Evolutionary conservation across 1,284 basidiomycete genomes (phyloP).

Genomic region (Tranzscheliella williamsii): DNA sequence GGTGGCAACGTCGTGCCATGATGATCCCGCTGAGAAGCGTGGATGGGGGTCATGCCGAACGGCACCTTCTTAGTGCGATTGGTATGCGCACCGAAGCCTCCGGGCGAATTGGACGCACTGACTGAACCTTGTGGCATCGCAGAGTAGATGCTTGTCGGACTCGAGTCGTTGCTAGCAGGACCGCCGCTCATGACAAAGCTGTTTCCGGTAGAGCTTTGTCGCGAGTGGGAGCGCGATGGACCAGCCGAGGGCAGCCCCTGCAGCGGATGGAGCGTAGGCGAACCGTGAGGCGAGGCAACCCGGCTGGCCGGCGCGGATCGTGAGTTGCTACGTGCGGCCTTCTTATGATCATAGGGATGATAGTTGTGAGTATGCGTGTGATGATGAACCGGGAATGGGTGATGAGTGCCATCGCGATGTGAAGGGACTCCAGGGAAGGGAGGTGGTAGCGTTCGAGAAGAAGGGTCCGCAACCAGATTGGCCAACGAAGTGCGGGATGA

Average conservation of each 20-base stretch:
- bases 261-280: conserved; percentile 30
- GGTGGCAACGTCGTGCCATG: conserved; percentile 18
- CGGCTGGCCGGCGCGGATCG: conserved; percentile 45
- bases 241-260: conserved; percentile 8
- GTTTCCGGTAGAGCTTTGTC: conserved; percentile 39
- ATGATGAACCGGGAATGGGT: conserved; percentile 37
- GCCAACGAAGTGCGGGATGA: conserved; percentile 28
- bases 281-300: conserved; percentile 40
- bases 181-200: conserved; percentile 18
- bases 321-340: conserved; percentile 38
- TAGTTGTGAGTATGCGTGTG: conserved; percentile 38
- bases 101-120: conserved; percentile 29
- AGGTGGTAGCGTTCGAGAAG: conserved; percentile 41
- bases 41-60: conserved; percentile 41
- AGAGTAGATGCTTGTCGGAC: conserved; percentile 34
- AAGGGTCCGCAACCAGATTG: conserved; percentile 32
- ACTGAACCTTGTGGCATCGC: conserved; percentile 6
- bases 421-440: conserved; percentile 27
- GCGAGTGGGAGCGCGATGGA: conserved; percentile 36
- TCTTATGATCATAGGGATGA: conserved; percentile 38
- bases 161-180: conserved; percentile 30
- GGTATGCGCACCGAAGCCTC: conserved; percentile 10
- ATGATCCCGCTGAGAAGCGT: conserved; percentile 24
- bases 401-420: conserved; percentile 31
- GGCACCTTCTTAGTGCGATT: conserved; percentile 16